A percentile compares a stretch with the other conserved stretches of the same genome.
These are phyloP conservation scores for Paraphysoderma sedebokerense DNA, from an alignment of 371 early-diverging fungal genomes.

Conservation along the genomic window DNA sequence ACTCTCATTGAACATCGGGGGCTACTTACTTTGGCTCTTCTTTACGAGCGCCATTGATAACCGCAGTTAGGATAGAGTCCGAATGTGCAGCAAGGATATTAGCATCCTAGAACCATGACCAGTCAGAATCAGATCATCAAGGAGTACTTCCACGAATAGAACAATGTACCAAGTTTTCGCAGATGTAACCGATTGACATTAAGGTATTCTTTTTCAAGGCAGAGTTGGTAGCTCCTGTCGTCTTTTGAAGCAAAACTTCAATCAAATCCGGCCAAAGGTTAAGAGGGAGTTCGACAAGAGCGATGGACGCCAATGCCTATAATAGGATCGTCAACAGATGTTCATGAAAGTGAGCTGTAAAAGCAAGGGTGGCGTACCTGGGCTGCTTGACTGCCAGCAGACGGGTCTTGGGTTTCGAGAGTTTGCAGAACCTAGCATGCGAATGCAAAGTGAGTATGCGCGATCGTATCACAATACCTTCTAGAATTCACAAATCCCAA, in stretches of 20 bases:
- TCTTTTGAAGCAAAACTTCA: slow-evolving; percentile 45
- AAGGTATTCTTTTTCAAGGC: slow-evolving; percentile 55
- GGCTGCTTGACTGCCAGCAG: neutral
- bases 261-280: slow-evolving; percentile 76
- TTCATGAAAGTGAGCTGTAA: neutral
- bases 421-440: neutral
- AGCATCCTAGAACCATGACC: slow-evolving; percentile 35
- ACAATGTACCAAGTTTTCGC: slow-evolving; percentile 58
- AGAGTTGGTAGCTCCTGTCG: slow-evolving; percentile 26
- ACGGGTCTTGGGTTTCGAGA: neutral
- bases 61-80: slow-evolving; percentile 75
- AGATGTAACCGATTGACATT: slow-evolving; percentile 77
- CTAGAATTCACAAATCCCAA: neutral
- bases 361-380: neutral
- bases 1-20: too few species aligned
- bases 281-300: slow-evolving; percentile 71
- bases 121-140: neutral
- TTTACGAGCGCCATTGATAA: slow-evolving; percentile 78
- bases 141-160: neutral
- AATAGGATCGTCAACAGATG: neutral
- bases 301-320: slow-evolving; percentile 71
- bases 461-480: neutral
- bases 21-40: slow-evolving; percentile 51
- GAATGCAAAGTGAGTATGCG: neutral
- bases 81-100: slow-evolving; percentile 54